phyloP scores from a whole-genome alignment of 2,329 filamentous ascomycete species.

The Fusarium torulosum region DNA sequence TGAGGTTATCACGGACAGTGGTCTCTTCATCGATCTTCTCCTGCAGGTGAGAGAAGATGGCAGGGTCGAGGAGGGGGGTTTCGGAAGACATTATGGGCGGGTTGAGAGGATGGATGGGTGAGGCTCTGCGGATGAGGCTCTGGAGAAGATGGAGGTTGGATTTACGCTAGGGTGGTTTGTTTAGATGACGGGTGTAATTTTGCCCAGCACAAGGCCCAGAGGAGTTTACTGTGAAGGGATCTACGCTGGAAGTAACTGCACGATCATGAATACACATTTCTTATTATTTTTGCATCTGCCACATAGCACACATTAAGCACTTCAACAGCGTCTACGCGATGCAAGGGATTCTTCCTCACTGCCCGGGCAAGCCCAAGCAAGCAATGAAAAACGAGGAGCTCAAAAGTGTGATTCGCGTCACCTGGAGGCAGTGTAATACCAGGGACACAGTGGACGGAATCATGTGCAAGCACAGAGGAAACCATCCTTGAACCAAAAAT shows the following conservation, averaged over 20 bases:
- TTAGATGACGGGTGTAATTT: conserved; percentile 5
- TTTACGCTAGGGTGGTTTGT: conserved; percentile 24
- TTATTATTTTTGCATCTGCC: too few species aligned
- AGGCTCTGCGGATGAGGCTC: conserved; percentile 41
- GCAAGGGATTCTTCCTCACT: conserved; percentile 62
- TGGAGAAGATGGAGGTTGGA: conserved; percentile 18
- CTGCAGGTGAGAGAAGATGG: conserved; percentile 90
- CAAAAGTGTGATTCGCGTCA: conserved; percentile 53
- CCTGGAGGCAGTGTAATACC: conserved; percentile 50
- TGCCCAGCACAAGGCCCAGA: conserved; percentile 6
- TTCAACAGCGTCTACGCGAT: background rate
- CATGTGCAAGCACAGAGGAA: conserved; percentile 59
- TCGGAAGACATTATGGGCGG: conserved; percentile 50
- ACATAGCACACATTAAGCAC: background rate
- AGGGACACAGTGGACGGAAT: conserved; percentile 58
- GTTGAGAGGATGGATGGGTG: conserved; percentile 17
- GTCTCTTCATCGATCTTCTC: conserved; percentile 90
- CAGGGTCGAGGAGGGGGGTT: conserved; percentile 71
- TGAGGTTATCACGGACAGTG: conserved; percentile 83
- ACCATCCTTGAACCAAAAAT: conserved; percentile 62
- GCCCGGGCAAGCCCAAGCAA: conserved; percentile 53
- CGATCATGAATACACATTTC: too few species aligned
- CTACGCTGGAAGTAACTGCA: too few species aligned
- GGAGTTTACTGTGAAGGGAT: background rate
- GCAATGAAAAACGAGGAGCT: conserved; percentile 56